Percentiles rank a stretch among this genome's conserved stretches.
phyloP scores from a whole-genome alignment of 1,139 yeast species.

The Taphrina sp. region DNA sequence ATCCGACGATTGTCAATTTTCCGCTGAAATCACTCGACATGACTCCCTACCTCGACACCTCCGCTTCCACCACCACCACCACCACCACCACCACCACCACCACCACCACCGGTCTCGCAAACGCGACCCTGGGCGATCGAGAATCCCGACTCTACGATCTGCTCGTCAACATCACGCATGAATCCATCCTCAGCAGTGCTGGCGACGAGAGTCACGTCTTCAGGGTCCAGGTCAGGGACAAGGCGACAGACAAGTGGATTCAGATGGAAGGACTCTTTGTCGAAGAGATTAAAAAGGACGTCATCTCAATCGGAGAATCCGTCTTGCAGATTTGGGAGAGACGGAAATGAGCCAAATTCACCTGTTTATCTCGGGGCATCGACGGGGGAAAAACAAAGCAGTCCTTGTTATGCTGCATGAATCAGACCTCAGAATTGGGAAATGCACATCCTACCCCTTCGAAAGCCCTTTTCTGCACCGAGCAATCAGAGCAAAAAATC shows the following conservation, averaged over 20 bases:
- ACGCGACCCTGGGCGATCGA: slow-evolving; percentile 34
- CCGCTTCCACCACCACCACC: too few relatives aligned
- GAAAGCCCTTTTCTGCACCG: too few relatives aligned
- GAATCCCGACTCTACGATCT: slow-evolving; percentile 48
- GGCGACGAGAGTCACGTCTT: slow-evolving; percentile 47
- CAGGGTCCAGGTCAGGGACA: slow-evolving; percentile 55
- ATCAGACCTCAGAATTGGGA: too few relatives aligned
- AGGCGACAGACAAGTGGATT: slow-evolving; percentile 53
- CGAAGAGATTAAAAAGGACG: slow-evolving; percentile 54
- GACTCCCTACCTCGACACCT: slow-evolving; percentile 45
- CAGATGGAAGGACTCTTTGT: slow-evolving; percentile 57
- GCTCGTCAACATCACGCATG: slow-evolving; percentile 55
- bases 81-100: too few relatives aligned
- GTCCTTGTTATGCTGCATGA: too few relatives aligned
- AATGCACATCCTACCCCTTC: too few relatives aligned
- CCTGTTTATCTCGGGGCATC: too few relatives aligned
- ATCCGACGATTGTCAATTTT: slow-evolving; percentile 65
- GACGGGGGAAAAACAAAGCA: too few relatives aligned
- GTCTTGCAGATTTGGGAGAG: slow-evolving; percentile 69
- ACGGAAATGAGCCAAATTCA: too few relatives aligned
- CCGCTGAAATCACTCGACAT: slow-evolving; percentile 51
- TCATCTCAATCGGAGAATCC: slow-evolving; percentile 61
- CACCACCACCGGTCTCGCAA: too few relatives aligned
- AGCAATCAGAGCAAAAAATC: too few relatives aligned
- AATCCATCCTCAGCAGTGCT: slow-evolving; percentile 40